A percentile compares a stretch with the other conserved stretches of the same genome.
These are phyloP conservation scores for Microthlaspi erraticum DNA, from an alignment of 345 rosid genomes.

Conservation along the genomic window DNA sequence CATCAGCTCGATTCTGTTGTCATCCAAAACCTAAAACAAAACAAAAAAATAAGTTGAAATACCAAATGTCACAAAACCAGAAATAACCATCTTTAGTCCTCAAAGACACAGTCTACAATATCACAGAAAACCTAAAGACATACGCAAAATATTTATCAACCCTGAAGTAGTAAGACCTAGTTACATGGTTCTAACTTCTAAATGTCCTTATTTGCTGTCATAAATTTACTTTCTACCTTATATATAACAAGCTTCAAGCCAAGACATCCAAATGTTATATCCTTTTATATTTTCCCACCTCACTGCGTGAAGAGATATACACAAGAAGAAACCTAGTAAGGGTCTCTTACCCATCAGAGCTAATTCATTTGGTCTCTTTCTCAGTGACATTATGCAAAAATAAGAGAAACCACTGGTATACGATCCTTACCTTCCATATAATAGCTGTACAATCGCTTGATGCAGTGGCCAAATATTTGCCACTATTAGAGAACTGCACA, in stretches of 20 bases:
- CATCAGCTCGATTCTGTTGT: constrained; percentile 56
- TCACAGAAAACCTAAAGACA: neutral
- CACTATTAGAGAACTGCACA: constrained; percentile 82
- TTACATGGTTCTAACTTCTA: neutral
- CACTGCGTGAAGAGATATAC: constrained; percentile 22
- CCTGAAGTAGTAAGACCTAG: constrained; percentile 8
- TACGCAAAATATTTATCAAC: neutral
- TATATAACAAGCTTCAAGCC: constrained; percentile 27
- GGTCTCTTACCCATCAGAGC: constrained; percentile 30
- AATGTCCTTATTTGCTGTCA: neutral
- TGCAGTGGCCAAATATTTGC: constrained; percentile 85
- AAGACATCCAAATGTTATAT: constrained; percentile 23
- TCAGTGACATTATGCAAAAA: constrained; percentile 3
- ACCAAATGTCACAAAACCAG: constrained; percentile 9
- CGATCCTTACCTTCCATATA: constrained; percentile 77
- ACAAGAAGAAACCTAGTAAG: constrained; percentile 37
- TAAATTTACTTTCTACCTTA: constrained; percentile 36
- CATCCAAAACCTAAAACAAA: constrained; percentile 70
- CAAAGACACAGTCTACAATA: neutral
- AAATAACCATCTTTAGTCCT: neutral
- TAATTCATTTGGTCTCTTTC: constrained; percentile 14
- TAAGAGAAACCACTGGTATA: constrained; percentile 2
- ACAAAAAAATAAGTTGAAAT: too few species aligned
- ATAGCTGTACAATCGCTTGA: constrained; percentile 93
- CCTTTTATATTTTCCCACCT: constrained; percentile 12